These are phyloP conservation scores for Kwoniella bestiolae DNA, from an alignment of 768 basidiomycete genomes.

Conservation along the genomic window DNA sequence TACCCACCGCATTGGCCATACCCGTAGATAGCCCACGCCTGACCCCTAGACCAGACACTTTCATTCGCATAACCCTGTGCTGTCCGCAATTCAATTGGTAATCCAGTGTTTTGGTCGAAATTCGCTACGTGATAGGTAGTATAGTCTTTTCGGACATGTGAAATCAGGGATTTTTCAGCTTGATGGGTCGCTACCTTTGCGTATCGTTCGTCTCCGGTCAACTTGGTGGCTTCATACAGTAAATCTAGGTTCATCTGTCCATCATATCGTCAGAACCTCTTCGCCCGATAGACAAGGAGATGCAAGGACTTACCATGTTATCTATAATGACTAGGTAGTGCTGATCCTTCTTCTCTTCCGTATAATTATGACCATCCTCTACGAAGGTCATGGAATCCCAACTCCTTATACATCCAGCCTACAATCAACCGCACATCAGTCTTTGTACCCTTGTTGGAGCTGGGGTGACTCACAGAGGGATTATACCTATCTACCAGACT, in stretches of 20 bases:
- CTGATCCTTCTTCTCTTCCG: conserved; percentile 35
- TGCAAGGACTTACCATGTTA: conserved; percentile 43
- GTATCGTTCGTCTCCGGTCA: conserved; percentile 40
- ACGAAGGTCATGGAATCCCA: conserved; percentile 37
- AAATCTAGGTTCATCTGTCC: conserved; percentile 51
- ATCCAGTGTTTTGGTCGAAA: conserved; percentile 42
- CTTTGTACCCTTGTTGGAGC: not conserved
- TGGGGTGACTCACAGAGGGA: conserved; percentile 25
- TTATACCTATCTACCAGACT: conserved; percentile 43
- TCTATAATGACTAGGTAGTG: conserved; percentile 51
- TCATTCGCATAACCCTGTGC: conserved; percentile 48
- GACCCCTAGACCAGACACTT: conserved; percentile 45
- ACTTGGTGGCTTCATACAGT: conserved; percentile 42
- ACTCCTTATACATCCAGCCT: conserved; percentile 44
- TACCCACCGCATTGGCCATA: conserved; percentile 48
- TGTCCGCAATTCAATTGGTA: conserved; percentile 28
- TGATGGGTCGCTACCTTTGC: conserved; percentile 42
- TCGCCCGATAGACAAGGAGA: not conserved
- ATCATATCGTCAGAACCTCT: not conserved
- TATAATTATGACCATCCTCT: conserved; percentile 31
- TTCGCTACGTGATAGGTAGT: conserved; percentile 51
- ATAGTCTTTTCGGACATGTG: conserved; percentile 40
- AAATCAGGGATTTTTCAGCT: conserved; percentile 36
- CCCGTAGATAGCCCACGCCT: conserved; percentile 52
- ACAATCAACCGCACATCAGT: not conserved